phyloP scores from a whole-genome alignment of 441 rosid genomes.

The Adansonia grandidieri region DNA sequence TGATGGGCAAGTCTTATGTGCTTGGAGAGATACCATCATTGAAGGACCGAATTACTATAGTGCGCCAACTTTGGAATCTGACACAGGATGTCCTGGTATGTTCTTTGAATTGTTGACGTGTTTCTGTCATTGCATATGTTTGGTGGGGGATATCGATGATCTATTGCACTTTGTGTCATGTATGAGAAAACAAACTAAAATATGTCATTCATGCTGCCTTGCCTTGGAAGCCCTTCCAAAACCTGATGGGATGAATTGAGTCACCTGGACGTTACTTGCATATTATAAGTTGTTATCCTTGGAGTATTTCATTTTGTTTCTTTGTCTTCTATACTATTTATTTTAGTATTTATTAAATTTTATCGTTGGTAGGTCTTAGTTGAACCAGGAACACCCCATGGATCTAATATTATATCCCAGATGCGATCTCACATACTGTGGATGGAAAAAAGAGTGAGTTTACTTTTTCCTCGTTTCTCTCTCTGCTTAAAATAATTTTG shows the following conservation, averaged over 20 bases:
- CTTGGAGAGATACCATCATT: conserved; percentile 95
- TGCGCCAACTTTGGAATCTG: conserved; percentile 97
- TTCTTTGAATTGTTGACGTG: conserved; percentile 15
- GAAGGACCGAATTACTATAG: conserved; percentile 77
- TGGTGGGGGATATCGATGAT: not conserved
- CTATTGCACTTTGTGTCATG: not conserved
- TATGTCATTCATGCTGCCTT: conserved; percentile 6
- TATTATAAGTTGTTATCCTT: conserved; percentile 19
- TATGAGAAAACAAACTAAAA: not conserved
- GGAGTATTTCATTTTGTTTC: not conserved
- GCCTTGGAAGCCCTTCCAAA: not conserved
- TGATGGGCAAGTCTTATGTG: conserved; percentile 71
- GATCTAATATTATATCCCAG: conserved; percentile 84
- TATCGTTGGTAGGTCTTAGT: conserved; percentile 65
- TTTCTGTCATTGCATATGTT: not conserved
- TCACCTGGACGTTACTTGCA: not conserved
- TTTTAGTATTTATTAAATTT: conserved; percentile 23
- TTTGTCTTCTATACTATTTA: not conserved
- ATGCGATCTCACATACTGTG: conserved; percentile 94
- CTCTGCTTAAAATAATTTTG: conserved; percentile 1
- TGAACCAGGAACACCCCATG: conserved; percentile 97
- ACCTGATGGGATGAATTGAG: not conserved
- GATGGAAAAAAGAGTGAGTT: conserved; percentile 88
- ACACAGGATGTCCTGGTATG: conserved; percentile 88
- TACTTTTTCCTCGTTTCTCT: not conserved